Evolutionary conservation across 306 rosid species (phyloP).

Genomic region (Cercis canadensis): DNA sequence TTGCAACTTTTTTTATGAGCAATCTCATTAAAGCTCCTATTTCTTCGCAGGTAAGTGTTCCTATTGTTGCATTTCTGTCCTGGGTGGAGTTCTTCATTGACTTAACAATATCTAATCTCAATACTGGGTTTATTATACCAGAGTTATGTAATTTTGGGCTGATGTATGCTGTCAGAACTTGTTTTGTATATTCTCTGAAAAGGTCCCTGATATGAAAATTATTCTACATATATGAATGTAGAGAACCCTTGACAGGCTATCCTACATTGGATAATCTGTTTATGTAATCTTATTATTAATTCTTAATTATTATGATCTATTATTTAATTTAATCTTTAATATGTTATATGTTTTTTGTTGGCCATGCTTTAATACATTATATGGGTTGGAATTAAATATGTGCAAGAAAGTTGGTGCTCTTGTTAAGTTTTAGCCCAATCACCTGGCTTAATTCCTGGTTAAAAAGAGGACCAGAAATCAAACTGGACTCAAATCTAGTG

Average conservation of each 20-base stretch:
- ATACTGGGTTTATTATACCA: too few relatives aligned
- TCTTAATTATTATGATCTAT: neutral
- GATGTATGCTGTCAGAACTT: neutral
- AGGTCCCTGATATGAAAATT: too few relatives aligned
- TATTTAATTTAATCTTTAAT: neutral
- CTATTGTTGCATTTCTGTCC: slow-evolving; percentile 23
- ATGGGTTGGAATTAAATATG: neutral
- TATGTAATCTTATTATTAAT: neutral
- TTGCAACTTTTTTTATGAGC: slow-evolving; percentile 19
- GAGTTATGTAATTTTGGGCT: neutral
- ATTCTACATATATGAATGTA: too few relatives aligned
- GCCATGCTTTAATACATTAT: neutral
- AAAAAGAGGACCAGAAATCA: too few relatives aligned
- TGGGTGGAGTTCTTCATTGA: slow-evolving; percentile 12
- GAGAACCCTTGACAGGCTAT: too few relatives aligned
- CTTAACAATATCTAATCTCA: neutral
- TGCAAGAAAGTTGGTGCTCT: neutral
- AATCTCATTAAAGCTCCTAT: neutral
- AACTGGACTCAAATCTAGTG: too few relatives aligned
- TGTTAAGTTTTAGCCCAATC: neutral
- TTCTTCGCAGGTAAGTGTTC: neutral
- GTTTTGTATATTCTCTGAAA: too few relatives aligned
- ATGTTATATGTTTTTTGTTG: too few relatives aligned
- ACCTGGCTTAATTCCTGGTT: neutral
- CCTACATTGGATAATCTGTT: too few relatives aligned